Conservation (phyloP, 768 basidiomycete species). For the Cubamyces lactineus region DNA sequence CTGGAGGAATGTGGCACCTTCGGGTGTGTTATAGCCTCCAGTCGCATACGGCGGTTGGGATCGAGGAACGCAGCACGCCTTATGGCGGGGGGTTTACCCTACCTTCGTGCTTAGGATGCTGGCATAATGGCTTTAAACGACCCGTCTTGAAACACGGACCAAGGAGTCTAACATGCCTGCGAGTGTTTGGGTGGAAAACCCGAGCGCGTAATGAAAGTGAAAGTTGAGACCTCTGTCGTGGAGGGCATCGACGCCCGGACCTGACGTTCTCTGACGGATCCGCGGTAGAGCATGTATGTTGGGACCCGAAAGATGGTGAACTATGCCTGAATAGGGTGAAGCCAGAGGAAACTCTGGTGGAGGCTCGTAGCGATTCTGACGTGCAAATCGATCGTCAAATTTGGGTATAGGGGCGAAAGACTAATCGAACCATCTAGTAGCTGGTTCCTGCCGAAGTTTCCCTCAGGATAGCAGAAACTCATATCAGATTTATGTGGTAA, state of each 20-base stretch:
- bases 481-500: conserved; percentile 63
- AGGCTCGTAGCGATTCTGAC: conserved; percentile 95
- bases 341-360: conserved; percentile 97
- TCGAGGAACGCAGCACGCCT: too few relatives aligned
- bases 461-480: conserved; percentile 73
- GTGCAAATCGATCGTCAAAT: conserved; percentile 95
- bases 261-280: conserved; percentile 73
- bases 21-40: too few relatives aligned
- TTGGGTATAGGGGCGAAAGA: conserved; percentile 97
- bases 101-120: too few relatives aligned
- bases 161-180: too few relatives aligned
- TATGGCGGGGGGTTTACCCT: too few relatives aligned
- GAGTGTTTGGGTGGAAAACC: too few relatives aligned
- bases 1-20: too few relatives aligned
- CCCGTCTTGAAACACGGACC: too few relatives aligned
- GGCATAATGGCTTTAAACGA: too few relatives aligned
- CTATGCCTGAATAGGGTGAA: conserved; percentile 89
- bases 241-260: conserved; percentile 77
- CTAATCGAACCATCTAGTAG: conserved; percentile 95
- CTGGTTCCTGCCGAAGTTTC: conserved; percentile 93
- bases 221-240: too few relatives aligned
- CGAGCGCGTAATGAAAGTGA: too few relatives aligned
- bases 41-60: too few relatives aligned
- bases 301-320: conserved; percentile 92
- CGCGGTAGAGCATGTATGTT: conserved; percentile 83